Base-by-base conservation (phyloP, 495 filamentous ascomycete genomes). In the Daldinia bambusicola region DNA sequence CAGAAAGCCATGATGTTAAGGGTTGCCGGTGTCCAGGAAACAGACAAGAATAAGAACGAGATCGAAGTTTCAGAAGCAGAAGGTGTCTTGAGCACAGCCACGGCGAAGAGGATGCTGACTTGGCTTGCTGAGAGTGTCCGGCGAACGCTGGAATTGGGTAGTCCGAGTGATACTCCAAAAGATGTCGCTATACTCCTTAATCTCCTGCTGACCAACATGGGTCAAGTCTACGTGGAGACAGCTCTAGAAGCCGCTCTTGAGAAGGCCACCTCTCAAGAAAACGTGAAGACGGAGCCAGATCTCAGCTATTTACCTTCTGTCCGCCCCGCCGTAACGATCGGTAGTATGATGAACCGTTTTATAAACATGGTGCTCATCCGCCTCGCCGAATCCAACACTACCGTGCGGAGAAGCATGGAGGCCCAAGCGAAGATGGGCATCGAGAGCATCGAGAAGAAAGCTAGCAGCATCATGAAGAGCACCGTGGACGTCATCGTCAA, bases 41-140 rank as follows among this genome's bases (percentile, higher is more conserved):
- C 80, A 51, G 84, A 80, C 51, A 81, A 78, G 63, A 84, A 85
- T 76, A 86, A 86, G 75, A 88, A 87, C 58, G 93, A 97, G 40
- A 93, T 97, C 72, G 94, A 95, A 76, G 90, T 98, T 34, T 89
- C 90, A 0, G 95, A 98, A 64, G 88, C 92, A 72, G 94, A 99
- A 70, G 96, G 96, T 34, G 81, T 89, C 62, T 85, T 97, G 4
- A 94, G 88, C 66, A 86, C 97, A 13, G 84, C 89, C n/a, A 92
- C 89, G 75, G 90, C 94, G 22, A 98, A 98, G 79, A 87, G 95
- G 55, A 98, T 99, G 94, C 85, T 99, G 36, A 97, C 92, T 73
- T 99, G 96, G 96, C 84, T 99, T 31, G 95, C 96, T 32, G 96
- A 99, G 81, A 93, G 91, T 60, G 94, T 99, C 56, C 92, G 95